Percentiles rank a stretch among this genome's conserved stretches.
phyloP scores from a whole-genome alignment of 768 basidiomycete genomes.

The Amanita exitialis region DNA sequence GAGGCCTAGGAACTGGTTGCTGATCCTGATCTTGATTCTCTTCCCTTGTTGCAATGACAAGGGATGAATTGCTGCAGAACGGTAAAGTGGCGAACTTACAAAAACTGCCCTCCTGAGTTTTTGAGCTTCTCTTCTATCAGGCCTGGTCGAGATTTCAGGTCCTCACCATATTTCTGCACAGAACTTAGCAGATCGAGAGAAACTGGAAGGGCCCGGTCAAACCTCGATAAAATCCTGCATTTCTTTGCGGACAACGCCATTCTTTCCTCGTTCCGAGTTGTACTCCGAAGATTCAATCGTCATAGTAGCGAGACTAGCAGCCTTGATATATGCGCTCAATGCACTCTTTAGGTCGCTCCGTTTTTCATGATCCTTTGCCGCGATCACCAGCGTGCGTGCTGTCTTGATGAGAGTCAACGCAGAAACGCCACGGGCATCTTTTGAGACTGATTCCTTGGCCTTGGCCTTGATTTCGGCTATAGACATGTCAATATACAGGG shows the following conservation, averaged over 20 bases:
- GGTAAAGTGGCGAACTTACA: constrained; percentile 17
- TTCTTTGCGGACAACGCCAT: constrained; percentile 51
- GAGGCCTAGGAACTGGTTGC: constrained; percentile 33
- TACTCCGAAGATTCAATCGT: constrained; percentile 55
- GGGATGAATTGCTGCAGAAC: background rate
- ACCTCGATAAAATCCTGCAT: constrained; percentile 60
- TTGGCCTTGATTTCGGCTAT: constrained; percentile 33
- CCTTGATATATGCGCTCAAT: constrained; percentile 47
- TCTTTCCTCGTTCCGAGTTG: constrained; percentile 38
- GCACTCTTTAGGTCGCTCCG: constrained; percentile 55
- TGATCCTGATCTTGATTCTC: constrained; percentile 12
- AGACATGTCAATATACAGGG: constrained; percentile 24
- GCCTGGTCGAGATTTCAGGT: constrained; percentile 25
- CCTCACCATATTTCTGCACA: constrained; percentile 25
- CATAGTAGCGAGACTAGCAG: constrained; percentile 47
- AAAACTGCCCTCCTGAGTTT: constrained; percentile 27
- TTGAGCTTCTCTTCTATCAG: constrained; percentile 38
- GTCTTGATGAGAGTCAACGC: constrained; percentile 49
- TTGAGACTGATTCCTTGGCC: constrained; percentile 35
- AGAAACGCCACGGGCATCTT: constrained; percentile 48
- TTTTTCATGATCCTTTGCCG: constrained; percentile 41
- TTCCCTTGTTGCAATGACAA: constrained; percentile 6
- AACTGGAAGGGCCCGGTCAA: constrained; percentile 12
- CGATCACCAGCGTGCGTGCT: constrained; percentile 46
- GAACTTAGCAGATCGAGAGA: constrained; percentile 6